Evolutionary conservation across 2,329 filamentous ascomycete genomes (phyloP), one percentile per base, ranked within the genome.

Genomic region (Coleophoma eucalyptorum): DNA sequence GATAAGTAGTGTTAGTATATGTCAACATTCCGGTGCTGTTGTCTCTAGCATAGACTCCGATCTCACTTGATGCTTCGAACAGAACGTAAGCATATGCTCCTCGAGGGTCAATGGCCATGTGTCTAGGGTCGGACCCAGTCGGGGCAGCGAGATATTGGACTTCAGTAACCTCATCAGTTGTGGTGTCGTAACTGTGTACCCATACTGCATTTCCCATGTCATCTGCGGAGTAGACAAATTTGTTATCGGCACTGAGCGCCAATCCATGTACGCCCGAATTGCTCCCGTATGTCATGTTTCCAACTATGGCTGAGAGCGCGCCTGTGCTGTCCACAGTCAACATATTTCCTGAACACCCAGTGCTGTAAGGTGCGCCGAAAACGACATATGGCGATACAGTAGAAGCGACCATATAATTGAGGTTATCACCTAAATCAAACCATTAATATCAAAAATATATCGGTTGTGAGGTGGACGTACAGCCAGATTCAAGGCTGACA

Each of bases 171-270:
- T 51, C 49, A 15, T 51, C 61, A 12, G 56, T 55, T 31, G 44
- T 49, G 21, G 18, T 55, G 43, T 65, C 59, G 38, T 59, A 52
- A 5, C 52, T 52, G 51, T 66, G 65, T 5, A 55, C 54, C 64
- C 64, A 67, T 10, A 67, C 59, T 4, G 62, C 58, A 50, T 65
- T 64, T 21, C 62, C 64, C 55, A 58, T 63, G 46, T 64, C 61
- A 44, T 67, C 64, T 8, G 64, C 64, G 0, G 61, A 63, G 51
- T 66, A 67, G 35, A 66, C 38, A 51, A 64, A 66, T 32, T 58
- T 48, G 40, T 58, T 57, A 42, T 59, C 51, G 6, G 56, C 48
- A 31, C 51, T 56, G 16, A 65, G 37, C 5, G 53, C 57, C 10
- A 59, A 46, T 13, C 65, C 65, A 45, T 67, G 65, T 12, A 66